Evolutionary conservation across 192 early-diverging fungal genomes (phyloP), one percentile per base, ranked within the genome.

Genomic region (Coemansia guatemalensis): DNA sequence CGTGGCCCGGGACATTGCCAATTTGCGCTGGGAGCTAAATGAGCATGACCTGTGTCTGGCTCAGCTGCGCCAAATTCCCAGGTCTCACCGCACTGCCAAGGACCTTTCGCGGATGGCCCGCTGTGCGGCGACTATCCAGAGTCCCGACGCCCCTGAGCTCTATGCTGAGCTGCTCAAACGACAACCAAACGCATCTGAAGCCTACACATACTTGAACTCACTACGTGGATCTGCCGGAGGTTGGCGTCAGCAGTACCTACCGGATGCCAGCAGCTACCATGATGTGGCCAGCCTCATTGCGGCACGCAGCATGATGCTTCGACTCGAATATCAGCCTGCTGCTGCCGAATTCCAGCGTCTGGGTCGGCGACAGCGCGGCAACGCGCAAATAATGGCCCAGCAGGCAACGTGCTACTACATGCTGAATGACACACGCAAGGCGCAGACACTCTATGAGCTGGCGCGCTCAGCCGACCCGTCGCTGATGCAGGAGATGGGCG

Each of bases 11-110:
- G 69, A 67, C 29, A 81, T 81, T 26, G 69, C 78, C 14, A 52
- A 56, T 26, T 35, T 62, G 27, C 72, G 78, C 14, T 81, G 73
- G 72, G 33, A 48, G 41, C 56, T 81, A 41, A 58, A 58, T 23
- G 78, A 81, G 26, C 51, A 58, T 52, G 78, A 81, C 48, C 35
- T 75, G 65, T 81, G 78, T 41, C 44, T 75, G 58, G 73, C 73
- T 30, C 78, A 81, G 53, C 63, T 81, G 47, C 72, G 73, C 11
- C 73, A 75, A 52, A 81, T 81, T 48, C 78, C 78, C 18, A 53
- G 58, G 18, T 18, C 68, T 12, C 68, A 75, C 44, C 65, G 78
- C 14, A 62, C 53, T 1, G 51, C 51, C 6, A 14, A 44, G 7
- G 78, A 81, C 51, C 17, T 71, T 2, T 65, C 73, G 27, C 65